These are phyloP conservation scores for Alternaria sp. DNA, from an alignment of 2,329 filamentous ascomycete species.

Conservation along the genomic window DNA sequence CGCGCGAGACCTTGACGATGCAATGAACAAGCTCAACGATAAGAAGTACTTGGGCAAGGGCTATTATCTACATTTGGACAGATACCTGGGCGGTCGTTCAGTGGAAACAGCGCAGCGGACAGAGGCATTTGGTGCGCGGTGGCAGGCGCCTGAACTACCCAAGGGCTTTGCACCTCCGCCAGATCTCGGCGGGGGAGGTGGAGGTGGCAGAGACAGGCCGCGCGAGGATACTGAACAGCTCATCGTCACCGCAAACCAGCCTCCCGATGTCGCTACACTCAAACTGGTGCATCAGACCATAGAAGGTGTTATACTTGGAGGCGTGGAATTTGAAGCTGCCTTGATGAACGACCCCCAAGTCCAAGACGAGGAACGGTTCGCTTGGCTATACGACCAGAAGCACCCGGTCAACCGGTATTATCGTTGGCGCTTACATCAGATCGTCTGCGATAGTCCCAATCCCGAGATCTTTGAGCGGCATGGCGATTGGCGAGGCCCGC, in stretches of 20 bases:
- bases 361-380: slow-evolving; percentile 87
- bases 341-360: slow-evolving; percentile 88
- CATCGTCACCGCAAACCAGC: slow-evolving; percentile 66
- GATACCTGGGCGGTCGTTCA: slow-evolving; percentile 38
- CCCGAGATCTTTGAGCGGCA: slow-evolving; percentile 37
- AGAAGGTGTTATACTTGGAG: slow-evolving; percentile 79
- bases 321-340: slow-evolving; percentile 87
- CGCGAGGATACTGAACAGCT: slow-evolving; percentile 37
- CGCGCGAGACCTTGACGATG: slow-evolving; percentile 40
- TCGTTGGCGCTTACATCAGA: slow-evolving; percentile 88
- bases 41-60: slow-evolving; percentile 46
- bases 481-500: slow-evolving; percentile 75
- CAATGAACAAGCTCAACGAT: slow-evolving; percentile 44
- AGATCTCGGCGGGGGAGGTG: slow-evolving; percentile 34
- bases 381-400: slow-evolving; percentile 90
- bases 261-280: slow-evolving; percentile 78
- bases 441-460: slow-evolving; percentile 66
- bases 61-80: slow-evolving; percentile 46
- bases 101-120: slow-evolving; percentile 34
- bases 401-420: slow-evolving; percentile 82
- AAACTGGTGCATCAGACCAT: slow-evolving; percentile 88
- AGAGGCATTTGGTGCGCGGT: slow-evolving; percentile 43
- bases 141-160: slow-evolving; percentile 38
- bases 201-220: slow-evolving; percentile 23
- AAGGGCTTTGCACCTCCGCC: slow-evolving; percentile 42